Conservation (phyloP, 192 early-diverging fungal species). For the Backusella morwellensis region DNA sequence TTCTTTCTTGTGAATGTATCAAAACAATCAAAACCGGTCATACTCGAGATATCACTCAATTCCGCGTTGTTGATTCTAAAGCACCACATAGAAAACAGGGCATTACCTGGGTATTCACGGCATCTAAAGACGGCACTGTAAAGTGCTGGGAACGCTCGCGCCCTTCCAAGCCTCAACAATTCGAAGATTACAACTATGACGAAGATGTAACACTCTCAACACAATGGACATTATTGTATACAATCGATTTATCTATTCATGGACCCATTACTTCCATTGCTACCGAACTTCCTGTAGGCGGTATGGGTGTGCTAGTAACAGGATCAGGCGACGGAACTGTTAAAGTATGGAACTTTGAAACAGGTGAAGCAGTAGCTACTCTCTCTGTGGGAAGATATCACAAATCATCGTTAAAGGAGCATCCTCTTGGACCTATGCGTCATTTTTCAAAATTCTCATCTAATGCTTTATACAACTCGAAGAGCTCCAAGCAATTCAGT, state of each 20-base stretch:
- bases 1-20: constrained; percentile 28
- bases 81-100: constrained; percentile 21
- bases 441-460: background rate
- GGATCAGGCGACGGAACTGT: constrained; percentile 29
- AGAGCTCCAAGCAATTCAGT: background rate
- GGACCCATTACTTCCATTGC: constrained; percentile 12
- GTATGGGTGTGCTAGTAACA: constrained; percentile 30
- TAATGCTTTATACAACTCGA: background rate
- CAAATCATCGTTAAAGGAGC: background rate
- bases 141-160: constrained; percentile 29
- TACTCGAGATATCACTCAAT: constrained; percentile 5
- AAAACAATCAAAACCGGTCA: constrained; percentile 17
- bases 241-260: background rate
- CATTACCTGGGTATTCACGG: constrained; percentile 30
- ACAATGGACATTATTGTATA: constrained; percentile 24
- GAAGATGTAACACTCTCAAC: background rate
- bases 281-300: constrained; percentile 27
- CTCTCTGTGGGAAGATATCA: background rate
- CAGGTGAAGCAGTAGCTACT: constrained; percentile 20
- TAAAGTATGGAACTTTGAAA: constrained; percentile 31
- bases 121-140: constrained; percentile 29
- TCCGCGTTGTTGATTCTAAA: constrained; percentile 16
- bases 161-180: background rate
- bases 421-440: background rate
- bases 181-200: background rate